Base-by-base conservation (phyloP, 495 filamentous ascomycete genomes). In the Xylaria cubensis region DNA sequence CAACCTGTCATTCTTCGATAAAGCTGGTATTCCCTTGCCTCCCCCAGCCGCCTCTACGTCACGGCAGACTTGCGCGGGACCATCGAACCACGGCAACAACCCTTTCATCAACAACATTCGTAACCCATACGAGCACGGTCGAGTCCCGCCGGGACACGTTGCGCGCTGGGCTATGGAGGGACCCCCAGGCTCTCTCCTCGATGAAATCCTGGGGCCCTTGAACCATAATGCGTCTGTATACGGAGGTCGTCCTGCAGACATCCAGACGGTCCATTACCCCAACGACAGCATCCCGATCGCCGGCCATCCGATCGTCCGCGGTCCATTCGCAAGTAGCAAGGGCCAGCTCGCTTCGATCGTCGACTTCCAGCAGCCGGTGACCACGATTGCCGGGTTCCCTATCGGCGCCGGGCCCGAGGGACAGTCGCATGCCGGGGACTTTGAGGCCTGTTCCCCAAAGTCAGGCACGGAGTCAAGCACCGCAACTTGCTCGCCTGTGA, bases 331-430 rank as follows among this genome's bases (percentile, higher is more conserved):
- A 3, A n/a, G 32, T 17, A 19, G 19, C 21, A 44, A 19, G 21
- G 36, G n/a, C 42, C 29, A 3, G 29, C 24, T 56, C 15, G 29
- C 34, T 12, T 68, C 71, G 12, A 63, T 55, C 36, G 56, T 72
- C 4, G 69, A 59, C 21, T 77, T 72, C 71, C 10, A 71, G 1
- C 51, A 61, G 4, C 44, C 64, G 0, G 46, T 67, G 4, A 36
- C 63, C 7, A 73, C 75, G 13, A 59, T 75, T 15, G 73, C 65
- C n/a, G 84, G 81, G 1, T 71, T 85, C 0, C 84, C 84, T 19
- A 73, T 85, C 3, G 84, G 84, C 24, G 82, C 82, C 13, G 83
- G 83, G 0, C 82, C 83, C 12, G 83, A 85, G 55, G 77, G 75
- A 1, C 72, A 74, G 17, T 69, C 74, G 0, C 79, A 81, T 61